phyloP scores from a whole-genome alignment of 2,329 filamentous ascomycete species.

The Hypoxylon sp. region DNA sequence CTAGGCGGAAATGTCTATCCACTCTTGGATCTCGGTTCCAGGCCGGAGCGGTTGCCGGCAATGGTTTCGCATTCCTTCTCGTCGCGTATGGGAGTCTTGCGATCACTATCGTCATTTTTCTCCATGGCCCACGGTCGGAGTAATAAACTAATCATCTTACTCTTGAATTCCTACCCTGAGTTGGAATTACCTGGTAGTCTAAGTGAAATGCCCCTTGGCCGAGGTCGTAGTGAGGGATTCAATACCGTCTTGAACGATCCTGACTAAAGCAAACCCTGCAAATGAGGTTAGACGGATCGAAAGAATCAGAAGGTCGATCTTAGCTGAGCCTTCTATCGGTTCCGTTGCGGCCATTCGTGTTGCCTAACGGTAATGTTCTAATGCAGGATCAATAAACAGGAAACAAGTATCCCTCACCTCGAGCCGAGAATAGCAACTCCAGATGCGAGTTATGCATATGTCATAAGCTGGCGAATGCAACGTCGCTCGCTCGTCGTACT shows the following conservation, averaged over 20 bases:
- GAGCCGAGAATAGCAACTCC: slow-evolving; percentile 39
- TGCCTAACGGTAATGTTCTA: slow-evolving; percentile 9
- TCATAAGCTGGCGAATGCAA: slow-evolving; percentile 35
- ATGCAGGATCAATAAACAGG: slow-evolving; percentile 32
- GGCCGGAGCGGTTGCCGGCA: slow-evolving; percentile 9
- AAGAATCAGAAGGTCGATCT: slow-evolving; percentile 24
- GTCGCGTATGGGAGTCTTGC: background rate
- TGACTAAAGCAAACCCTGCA: slow-evolving; percentile 19
- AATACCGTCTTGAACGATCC: slow-evolving; percentile 29
- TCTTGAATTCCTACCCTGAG: slow-evolving; percentile 5
- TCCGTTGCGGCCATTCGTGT: background rate
- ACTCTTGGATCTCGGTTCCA: slow-evolving; percentile 16
- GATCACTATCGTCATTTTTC: slow-evolving; percentile 8
- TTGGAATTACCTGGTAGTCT: slow-evolving; percentile 8
- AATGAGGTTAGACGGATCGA: slow-evolving; percentile 2
- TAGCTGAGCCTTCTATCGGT: slow-evolving; percentile 21
- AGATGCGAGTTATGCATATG: slow-evolving; percentile 22
- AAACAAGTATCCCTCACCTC: slow-evolving; percentile 24
- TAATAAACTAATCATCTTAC: slow-evolving; percentile 12
- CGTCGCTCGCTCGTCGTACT: slow-evolving; percentile 29
- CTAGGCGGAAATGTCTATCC: slow-evolving; percentile 26
- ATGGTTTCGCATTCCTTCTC: slow-evolving; percentile 21
- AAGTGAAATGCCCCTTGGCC: slow-evolving; percentile 11
- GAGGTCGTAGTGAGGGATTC: slow-evolving; percentile 27
- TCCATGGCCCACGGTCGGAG: slow-evolving; percentile 1